Percentiles rank a stretch among this genome's conserved stretches.
Evolutionary conservation across 139 green algal species (phyloP).

Genomic region (Chlamydomonas schloesseri): DNA sequence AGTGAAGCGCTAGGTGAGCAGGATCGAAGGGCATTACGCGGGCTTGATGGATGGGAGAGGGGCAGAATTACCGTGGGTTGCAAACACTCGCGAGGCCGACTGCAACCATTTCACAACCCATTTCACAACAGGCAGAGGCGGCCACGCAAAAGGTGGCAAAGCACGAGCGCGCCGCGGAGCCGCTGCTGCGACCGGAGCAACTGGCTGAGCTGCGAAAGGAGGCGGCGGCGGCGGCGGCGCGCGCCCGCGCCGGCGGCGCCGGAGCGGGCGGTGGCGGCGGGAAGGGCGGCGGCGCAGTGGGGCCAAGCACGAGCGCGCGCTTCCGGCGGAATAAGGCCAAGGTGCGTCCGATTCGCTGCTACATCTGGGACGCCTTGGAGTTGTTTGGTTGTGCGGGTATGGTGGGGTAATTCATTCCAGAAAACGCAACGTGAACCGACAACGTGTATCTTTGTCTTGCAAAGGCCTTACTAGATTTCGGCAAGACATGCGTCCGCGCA

Average conservation of each 20-base stretch:
- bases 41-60: not conserved
- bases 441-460: too few species aligned
- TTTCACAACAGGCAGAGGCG: conserved; percentile 34
- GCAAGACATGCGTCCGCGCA: too few species aligned
- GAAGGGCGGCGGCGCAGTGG: not conserved
- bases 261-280: not conserved
- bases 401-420: too few species aligned
- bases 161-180: conserved; percentile 24
- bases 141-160: not conserved
- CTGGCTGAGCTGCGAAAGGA: conserved; percentile 11
- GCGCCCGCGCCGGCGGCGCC: not conserved
- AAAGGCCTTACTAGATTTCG: too few species aligned
- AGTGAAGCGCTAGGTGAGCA: not conserved
- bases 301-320: conserved; percentile 18
- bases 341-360: too few species aligned
- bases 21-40: not conserved
- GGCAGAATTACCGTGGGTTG: not conserved
- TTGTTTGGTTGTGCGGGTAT: not conserved
- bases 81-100: too few species aligned
- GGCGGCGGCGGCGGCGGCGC: not conserved
- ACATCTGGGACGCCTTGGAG: not conserved
- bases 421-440: too few species aligned
- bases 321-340: conserved; percentile 39
- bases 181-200: not conserved
- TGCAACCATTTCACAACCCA: too few species aligned